phyloP scores from a whole-genome alignment of 2,329 filamentous ascomycete species.

The Diatrype stigma region DNA sequence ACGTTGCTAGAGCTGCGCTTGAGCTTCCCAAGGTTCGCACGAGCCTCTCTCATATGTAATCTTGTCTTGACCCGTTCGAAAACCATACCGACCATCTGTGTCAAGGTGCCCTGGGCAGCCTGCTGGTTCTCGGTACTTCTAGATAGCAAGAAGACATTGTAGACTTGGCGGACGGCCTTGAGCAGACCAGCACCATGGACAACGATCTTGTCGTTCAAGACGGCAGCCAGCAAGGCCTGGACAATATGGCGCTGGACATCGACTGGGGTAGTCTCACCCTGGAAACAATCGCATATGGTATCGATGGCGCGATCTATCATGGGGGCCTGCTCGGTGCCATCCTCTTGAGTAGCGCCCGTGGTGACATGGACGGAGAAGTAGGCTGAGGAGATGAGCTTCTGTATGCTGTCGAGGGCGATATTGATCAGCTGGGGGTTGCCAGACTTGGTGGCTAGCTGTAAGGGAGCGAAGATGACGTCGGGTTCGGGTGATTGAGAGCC shows the following conservation, averaged over 20 bases:
- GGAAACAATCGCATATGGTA: constrained; percentile 98
- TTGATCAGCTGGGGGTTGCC: constrained; percentile 82
- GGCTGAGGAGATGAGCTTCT: constrained; percentile 97
- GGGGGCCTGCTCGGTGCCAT: constrained; percentile 53
- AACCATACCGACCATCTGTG: constrained; percentile 97
- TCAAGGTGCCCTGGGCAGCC: constrained; percentile 92
- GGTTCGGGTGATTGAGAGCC: constrained; percentile 81
- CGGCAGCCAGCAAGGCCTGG: constrained; percentile 90
- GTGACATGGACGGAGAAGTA: constrained; percentile 78
- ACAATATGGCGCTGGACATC: constrained; percentile 98
- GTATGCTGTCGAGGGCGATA: constrained; percentile 92
- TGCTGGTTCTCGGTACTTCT: constrained; percentile 94
- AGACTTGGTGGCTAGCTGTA: constrained; percentile 85
- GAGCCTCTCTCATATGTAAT: constrained; percentile 80
- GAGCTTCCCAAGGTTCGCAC: constrained; percentile 53
- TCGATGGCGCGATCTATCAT: constrained; percentile 97
- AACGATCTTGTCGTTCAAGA: constrained; percentile 97
- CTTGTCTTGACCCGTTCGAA: constrained; percentile 90
- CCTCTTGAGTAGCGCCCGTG: constrained; percentile 38
- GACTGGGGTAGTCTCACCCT: constrained; percentile 86
- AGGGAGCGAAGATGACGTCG: constrained; percentile 83
- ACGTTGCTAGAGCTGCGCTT: constrained; percentile 50
- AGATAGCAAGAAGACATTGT: constrained; percentile 97
- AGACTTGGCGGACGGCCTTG: constrained; percentile 95
- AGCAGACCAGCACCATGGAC: constrained; percentile 93